phyloP scores from a whole-genome alignment of 2,329 filamentous ascomycete species.

The Sporothrix curviconia region DNA sequence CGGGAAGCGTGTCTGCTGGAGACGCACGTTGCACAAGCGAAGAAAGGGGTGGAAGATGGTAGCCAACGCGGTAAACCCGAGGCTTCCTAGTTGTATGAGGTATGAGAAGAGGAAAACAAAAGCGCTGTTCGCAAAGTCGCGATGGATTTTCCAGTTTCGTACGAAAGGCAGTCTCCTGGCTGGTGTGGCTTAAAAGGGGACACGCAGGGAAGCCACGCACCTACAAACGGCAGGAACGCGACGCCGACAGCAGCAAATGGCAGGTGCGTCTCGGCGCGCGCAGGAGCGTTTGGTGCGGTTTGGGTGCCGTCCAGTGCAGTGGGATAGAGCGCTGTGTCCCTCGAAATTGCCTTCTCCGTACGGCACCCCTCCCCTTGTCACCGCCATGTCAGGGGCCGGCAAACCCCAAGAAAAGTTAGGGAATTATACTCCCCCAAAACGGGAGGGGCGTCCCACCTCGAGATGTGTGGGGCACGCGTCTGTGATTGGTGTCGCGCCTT shows the following conservation, averaged over 20 bases:
- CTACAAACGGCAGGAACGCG: conserved; percentile 8
- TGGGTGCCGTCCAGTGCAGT: no score
- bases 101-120: not conserved
- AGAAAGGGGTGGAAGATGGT: not conserved
- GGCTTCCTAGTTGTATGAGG: not conserved
- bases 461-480: conserved; percentile 11
- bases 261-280: conserved; percentile 4
- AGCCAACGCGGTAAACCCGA: conserved; percentile 3
- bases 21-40: not conserved
- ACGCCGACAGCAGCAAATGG: conserved; percentile 6
- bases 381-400: not conserved
- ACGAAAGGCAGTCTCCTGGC: not conserved
- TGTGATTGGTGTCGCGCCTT: conserved; percentile 11
- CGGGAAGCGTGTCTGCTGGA: not conserved
- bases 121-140: not conserved
- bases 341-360: conserved; percentile 5
- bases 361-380: conserved; percentile 5
- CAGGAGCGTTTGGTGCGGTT: no score
- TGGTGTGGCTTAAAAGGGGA: conserved; percentile 4
- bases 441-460: conserved; percentile 1
- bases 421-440: not conserved
- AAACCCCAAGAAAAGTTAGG: not conserved
- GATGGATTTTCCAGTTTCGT: conserved; percentile 8
- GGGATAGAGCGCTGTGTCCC: no score
- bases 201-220: conserved; percentile 2